Conservation (phyloP, 345 rosid species). For the Gossypium arboreum region DNA sequence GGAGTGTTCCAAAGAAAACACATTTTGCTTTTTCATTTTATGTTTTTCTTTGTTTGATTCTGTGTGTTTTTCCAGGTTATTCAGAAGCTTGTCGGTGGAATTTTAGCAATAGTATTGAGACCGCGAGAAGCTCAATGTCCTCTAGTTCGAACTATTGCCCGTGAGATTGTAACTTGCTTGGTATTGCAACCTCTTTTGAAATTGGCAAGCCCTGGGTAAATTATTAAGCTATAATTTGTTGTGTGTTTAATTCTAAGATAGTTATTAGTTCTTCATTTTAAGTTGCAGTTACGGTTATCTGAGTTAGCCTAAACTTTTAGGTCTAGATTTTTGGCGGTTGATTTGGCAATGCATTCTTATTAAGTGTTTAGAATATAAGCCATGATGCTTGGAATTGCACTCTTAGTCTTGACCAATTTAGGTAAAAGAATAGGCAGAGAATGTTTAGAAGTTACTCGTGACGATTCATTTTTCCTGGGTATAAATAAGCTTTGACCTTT, state of each 20-base stretch:
- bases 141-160: slow-evolving; percentile 80
- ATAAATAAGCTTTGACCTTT: neutral
- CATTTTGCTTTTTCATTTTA: slow-evolving; percentile 12
- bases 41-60: slow-evolving; percentile 12
- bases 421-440: neutral
- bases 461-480: neutral
- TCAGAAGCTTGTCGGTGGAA: slow-evolving; percentile 70
- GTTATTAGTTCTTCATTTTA: neutral
- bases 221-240: slow-evolving; percentile 13
- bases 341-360: neutral
- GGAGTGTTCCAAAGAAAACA: slow-evolving; percentile 30
- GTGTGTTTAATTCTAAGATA: slow-evolving; percentile 1
- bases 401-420: neutral
- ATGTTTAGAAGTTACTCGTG: slow-evolving; percentile 7
- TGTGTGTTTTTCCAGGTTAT: slow-evolving; percentile 48
- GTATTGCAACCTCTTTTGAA: slow-evolving; percentile 83
- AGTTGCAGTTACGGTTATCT: neutral
- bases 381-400: neutral
- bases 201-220: slow-evolving; percentile 86
- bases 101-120: slow-evolving; percentile 72
- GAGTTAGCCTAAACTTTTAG: slow-evolving; percentile 10
- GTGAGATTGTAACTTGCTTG: slow-evolving; percentile 94
- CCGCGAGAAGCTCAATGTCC: slow-evolving; percentile 93
- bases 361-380: neutral
- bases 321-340: neutral